phyloP scores from a whole-genome alignment of 139 green algal species.

The Tetraselmis striata region DNA sequence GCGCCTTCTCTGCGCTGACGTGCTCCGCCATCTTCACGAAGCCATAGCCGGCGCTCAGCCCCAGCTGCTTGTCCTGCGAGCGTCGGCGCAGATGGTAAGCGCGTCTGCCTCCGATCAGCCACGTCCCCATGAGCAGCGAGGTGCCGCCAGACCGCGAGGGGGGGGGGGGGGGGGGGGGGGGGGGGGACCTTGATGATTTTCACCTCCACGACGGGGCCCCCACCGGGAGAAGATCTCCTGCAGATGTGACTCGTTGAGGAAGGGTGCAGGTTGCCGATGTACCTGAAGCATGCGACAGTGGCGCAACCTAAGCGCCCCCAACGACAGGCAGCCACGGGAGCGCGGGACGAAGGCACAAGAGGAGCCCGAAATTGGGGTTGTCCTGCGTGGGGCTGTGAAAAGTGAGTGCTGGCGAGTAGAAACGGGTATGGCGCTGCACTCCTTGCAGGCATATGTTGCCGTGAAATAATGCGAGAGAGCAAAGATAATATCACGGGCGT shows the following conservation, averaged over 20 bases:
- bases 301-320: too few species aligned
- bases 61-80: constrained; percentile 31
- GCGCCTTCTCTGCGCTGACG: constrained; percentile 9
- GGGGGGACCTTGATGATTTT: background rate
- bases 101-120: background rate
- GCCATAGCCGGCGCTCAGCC: constrained; percentile 52
- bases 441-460: background rate
- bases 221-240: constrained; percentile 31
- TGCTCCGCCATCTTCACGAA: constrained; percentile 46
- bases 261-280: constrained; percentile 67
- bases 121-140: constrained; percentile 24
- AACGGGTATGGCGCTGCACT: background rate
- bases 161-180: too few species aligned
- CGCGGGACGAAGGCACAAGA: too few species aligned
- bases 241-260: constrained; percentile 46
- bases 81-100: background rate
- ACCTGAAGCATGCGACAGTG: too few species aligned
- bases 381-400: too few species aligned
- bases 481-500: too few species aligned
- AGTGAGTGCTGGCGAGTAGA: background rate
- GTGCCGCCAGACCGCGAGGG: constrained; percentile 22
- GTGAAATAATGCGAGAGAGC: too few species aligned
- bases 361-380: too few species aligned
- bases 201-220: background rate
- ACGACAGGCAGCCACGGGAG: background rate